These are phyloP conservation scores for Sclerotinia borealis DNA, from an alignment of 2,329 filamentous ascomycete genomes.

Conservation along the genomic window DNA sequence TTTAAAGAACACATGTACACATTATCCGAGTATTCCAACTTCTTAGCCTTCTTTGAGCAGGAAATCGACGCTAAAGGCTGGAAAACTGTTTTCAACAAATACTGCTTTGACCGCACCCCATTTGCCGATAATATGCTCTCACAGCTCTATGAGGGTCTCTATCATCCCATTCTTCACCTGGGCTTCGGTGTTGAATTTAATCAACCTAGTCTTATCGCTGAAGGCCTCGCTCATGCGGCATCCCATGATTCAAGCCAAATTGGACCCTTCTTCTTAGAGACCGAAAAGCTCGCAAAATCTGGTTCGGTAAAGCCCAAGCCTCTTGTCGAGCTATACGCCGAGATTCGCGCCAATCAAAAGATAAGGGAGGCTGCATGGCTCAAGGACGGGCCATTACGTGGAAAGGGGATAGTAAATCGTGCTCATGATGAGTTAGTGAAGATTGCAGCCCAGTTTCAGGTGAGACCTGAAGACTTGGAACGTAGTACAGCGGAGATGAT, in stretches of 20 bases:
- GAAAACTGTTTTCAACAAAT: constrained; percentile 53
- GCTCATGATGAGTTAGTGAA: not conserved
- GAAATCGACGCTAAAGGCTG: constrained; percentile 61
- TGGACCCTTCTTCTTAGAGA: constrained; percentile 44
- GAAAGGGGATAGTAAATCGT: not conserved
- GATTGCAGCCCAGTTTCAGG: not conserved
- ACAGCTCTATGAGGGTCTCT: constrained; percentile 59
- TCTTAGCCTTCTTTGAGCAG: constrained; percentile 65
- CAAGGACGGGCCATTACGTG: constrained; percentile 51
- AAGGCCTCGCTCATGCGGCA: constrained; percentile 68
- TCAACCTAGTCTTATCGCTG: constrained; percentile 71
- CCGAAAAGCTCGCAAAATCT: constrained; percentile 22
- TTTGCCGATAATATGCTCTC: constrained; percentile 60
- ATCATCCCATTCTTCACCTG: constrained; percentile 76
- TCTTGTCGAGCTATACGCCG: constrained; percentile 56
- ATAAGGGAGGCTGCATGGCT: constrained; percentile 45
- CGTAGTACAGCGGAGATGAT: constrained; percentile 60
- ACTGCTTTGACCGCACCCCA: constrained; percentile 60
- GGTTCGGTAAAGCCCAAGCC: constrained; percentile 29
- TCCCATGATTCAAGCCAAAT: constrained; percentile 54
- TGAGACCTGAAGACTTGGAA: constrained; percentile 25
- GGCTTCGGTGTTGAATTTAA: constrained; percentile 75
- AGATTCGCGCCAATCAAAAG: constrained; percentile 48
- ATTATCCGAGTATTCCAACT: constrained; percentile 60
- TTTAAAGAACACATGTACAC: constrained; percentile 57